Evolutionary conservation across 1,139 yeast genomes (phyloP), one percentile per base, ranked within the genome.

Genomic region (Eremothecium cymbalariae): DNA sequence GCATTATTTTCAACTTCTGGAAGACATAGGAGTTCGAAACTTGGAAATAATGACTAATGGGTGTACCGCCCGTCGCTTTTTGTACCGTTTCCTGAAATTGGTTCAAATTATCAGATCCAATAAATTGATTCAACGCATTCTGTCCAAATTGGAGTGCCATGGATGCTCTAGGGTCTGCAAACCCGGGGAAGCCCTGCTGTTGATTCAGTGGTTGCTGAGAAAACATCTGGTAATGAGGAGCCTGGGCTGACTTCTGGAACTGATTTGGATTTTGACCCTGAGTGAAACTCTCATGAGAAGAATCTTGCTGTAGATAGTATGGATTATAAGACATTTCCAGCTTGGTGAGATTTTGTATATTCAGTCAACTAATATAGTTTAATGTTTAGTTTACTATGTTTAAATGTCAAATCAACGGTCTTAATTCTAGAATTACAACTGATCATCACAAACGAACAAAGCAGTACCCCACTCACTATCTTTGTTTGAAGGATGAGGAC

Each of bases 71-170:
- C 6, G 59, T 41, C n/a, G 57, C 57, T 22, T 48, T 46, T 8
- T 46, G 37, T 8, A 54, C 48, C 12, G 57, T 51, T 31, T 54
- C 58, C 33, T 55, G 59, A 26, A 55, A 47, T 34, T 55, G 58
- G 13, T 45, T 44, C 34, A 54, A 48, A 34, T 54, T 54, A 7
- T 50, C 47, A 27, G 53, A 55, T 5, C 59, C 59, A 13, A 54
- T 47, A 28, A 57, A 53, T 35, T 52, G 56, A 8, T 62, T 77
- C 35, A 90, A 72, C 4, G 97, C 95, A 37, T 73, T 72, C 50
- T 84, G 81, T 20, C 97, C 95, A 42, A 88, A 76, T 51, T 84
- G 95, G 22, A 90, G 72, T 2, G 96, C 95, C 68, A 90, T 71
- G 35, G 82, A 75, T 0, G 94, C 74, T 4, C 85, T 74, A 14